Percentiles rank a stretch among this genome's conserved stretches.
phyloP scores from a whole-genome alignment of 306 rosid species.

The Glycine tomentella region DNA sequence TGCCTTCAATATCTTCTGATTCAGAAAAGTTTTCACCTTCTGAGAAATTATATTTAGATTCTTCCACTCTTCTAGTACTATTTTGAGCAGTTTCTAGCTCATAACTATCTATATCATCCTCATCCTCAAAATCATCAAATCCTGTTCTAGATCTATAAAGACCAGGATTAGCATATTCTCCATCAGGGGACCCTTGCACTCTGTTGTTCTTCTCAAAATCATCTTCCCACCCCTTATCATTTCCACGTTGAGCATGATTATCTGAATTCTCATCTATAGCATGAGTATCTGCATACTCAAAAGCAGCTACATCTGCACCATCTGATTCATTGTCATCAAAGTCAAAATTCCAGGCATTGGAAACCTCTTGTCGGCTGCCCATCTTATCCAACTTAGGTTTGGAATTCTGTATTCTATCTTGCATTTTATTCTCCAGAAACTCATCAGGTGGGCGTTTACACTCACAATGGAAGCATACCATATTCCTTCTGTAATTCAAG shows the following conservation, averaged over 20 bases:
- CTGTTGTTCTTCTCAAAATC: slow-evolving; percentile 55
- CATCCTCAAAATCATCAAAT: slow-evolving; percentile 94
- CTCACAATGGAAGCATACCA: slow-evolving; percentile 93
- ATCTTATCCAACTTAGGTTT: slow-evolving; percentile 61
- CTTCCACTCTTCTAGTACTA: slow-evolving; percentile 50
- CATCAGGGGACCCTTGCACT: slow-evolving; percentile 55
- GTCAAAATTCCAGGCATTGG: slow-evolving; percentile 97
- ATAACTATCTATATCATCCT: slow-evolving; percentile 88
- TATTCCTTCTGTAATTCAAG: slow-evolving; percentile 91
- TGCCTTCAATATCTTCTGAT: slow-evolving; percentile 57
- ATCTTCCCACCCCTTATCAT: slow-evolving; percentile 55
- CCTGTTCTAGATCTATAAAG: slow-evolving; percentile 66
- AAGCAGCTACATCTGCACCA: slow-evolving; percentile 97
- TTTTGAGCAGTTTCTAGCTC: slow-evolving; percentile 67
- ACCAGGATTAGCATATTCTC: slow-evolving; percentile 57
- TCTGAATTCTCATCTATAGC: slow-evolving; percentile 59
- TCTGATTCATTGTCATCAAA: slow-evolving; percentile 97
- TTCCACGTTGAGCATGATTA: slow-evolving; percentile 56
- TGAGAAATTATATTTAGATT: slow-evolving; percentile 61
- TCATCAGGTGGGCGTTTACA: slow-evolving; percentile 96
- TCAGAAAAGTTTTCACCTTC: slow-evolving; percentile 63
- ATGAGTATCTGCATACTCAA: slow-evolving; percentile 89
- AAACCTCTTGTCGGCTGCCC: slow-evolving; percentile 63
- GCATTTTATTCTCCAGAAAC: slow-evolving; percentile 69
- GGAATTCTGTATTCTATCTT: slow-evolving; percentile 59